Base-by-base conservation (phyloP, 202 grass and related monocot species). In the Brachypodium distachyon region DNA sequence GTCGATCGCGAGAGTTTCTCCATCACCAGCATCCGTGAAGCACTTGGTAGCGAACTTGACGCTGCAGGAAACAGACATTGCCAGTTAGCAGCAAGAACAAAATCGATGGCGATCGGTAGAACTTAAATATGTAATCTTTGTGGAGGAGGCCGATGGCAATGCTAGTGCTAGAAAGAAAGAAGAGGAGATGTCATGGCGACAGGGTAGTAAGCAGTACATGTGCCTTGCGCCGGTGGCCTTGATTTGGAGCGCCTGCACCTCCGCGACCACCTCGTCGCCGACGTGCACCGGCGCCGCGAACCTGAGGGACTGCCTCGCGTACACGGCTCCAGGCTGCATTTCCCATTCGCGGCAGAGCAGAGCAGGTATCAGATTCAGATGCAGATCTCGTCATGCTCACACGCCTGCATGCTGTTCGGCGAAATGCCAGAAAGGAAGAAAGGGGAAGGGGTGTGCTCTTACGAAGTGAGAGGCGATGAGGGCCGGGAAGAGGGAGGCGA, bases 401-500 rank as follows among this genome's bases (percentile, higher is more conserved):
- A 5, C 16, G 82, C 73, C 16, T 29, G 41, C n/a, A 9, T 7
- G 1, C 0, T 66, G 77, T 77, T 97, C 51, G 80, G 82, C 33
- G 2, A 69, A 93, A 91, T 71, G 76, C 41, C 83, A 67, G 18
- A 43, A 9, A 60, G 21, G 0, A 19, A 2, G 31, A n/a, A n/a
- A n/a, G 31, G 2, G 3, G 48, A 1, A 3, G 13, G 5, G 21
- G 8, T 56, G 14, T 40, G 7, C 13, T 6, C 84, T 7, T 83
- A 93, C 90, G 53, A 93, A 91, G 53, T 54, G 76, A 31, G 88
- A 59, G 19, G 93, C 88, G 18, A 97, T 87, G 70, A 91, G 3
- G 61, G 85, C 80, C 2, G 93, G 83, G 81, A 93, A 89, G 66
- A 97, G 78, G 13, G 90, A 91, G 6, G 88, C 88, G 27, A 91